phyloP scores from a whole-genome alignment of 169 alveolate genomes.

The Eimeria praecox region DNA sequence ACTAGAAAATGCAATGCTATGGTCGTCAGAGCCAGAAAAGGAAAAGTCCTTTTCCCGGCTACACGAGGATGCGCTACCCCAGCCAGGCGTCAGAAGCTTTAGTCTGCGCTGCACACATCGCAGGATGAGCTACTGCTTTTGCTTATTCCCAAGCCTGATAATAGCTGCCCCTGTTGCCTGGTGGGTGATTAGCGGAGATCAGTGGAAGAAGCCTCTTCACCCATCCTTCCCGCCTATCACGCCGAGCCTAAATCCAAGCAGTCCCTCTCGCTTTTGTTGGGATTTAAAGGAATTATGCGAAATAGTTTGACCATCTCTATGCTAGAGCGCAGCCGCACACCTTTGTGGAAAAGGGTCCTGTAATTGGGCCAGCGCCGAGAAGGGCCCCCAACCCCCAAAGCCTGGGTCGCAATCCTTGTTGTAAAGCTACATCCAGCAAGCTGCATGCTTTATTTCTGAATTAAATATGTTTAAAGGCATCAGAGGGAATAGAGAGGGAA shows the following conservation, averaged over 20 bases:
- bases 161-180: not conserved
- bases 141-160: not conserved
- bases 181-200: not conserved
- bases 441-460: not conserved
- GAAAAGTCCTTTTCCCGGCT: not conserved
- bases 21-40: not conserved
- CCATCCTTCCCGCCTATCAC: not conserved
- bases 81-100: not conserved
- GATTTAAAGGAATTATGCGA: not conserved
- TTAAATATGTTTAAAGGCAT: not conserved
- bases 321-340: not conserved
- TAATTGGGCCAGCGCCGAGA: not conserved
- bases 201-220: not conserved
- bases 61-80: not conserved
- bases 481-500: not conserved
- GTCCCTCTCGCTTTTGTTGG: not conserved
- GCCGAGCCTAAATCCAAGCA: not conserved
- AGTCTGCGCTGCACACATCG: not conserved
- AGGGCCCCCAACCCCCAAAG: not conserved
- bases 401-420: not conserved
- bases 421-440: not conserved
- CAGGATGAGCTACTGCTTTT: not conserved
- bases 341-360: not conserved
- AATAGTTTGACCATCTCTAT: not conserved
- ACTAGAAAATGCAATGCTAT: not conserved